phyloP scores from a whole-genome alignment of 2,329 filamentous ascomycete species.

The Ceratocystis cubensis region DNA sequence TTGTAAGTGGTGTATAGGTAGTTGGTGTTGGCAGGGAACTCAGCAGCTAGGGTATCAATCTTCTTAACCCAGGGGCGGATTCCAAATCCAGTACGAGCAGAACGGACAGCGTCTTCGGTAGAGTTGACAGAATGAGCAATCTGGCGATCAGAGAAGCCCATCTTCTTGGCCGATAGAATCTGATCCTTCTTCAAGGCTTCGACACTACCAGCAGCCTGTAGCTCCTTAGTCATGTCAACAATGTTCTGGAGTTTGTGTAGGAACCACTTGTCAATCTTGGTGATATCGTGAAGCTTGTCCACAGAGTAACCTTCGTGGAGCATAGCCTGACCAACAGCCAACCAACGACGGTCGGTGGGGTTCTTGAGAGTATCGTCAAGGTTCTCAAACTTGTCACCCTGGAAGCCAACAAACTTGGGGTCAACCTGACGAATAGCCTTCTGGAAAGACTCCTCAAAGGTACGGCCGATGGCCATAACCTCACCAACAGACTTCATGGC shows the following conservation, averaged over 20 bases:
- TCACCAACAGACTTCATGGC: constrained; percentile 99
- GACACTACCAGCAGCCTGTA: constrained; percentile 72
- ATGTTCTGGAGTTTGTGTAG: constrained; percentile 96
- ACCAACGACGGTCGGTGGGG: constrained; percentile 91
- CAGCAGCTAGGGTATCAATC: constrained; percentile 93
- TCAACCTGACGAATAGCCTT: constrained; percentile 98
- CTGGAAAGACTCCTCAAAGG: constrained; percentile 97
- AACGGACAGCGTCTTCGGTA: constrained; percentile 81
- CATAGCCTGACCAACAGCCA: constrained; percentile 96
- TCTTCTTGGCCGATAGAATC: constrained; percentile 84
- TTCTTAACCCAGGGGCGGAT: constrained; percentile 68
- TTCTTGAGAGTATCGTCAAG: constrained; percentile 82
- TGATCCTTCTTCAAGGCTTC: constrained; percentile 79
- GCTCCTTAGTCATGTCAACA: constrained; percentile 75
- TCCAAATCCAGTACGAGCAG: constrained; percentile 69
- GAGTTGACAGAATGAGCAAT: constrained; percentile 76
- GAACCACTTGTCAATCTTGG: constrained; percentile 99
- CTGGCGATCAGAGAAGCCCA: constrained; percentile 94
- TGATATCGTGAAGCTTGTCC: constrained; percentile 81
- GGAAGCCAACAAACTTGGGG: constrained; percentile 80
- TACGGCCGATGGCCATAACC: constrained; percentile 97
- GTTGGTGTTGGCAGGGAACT: constrained; percentile 91
- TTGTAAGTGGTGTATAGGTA: constrained; percentile 98
- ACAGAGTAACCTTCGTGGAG: constrained; percentile 92
- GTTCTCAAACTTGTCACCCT: constrained; percentile 88